Evolutionary conservation across 1,284 basidiomycete species (phyloP).

Genomic region (Cutaneotrichosporon mucoides): DNA sequence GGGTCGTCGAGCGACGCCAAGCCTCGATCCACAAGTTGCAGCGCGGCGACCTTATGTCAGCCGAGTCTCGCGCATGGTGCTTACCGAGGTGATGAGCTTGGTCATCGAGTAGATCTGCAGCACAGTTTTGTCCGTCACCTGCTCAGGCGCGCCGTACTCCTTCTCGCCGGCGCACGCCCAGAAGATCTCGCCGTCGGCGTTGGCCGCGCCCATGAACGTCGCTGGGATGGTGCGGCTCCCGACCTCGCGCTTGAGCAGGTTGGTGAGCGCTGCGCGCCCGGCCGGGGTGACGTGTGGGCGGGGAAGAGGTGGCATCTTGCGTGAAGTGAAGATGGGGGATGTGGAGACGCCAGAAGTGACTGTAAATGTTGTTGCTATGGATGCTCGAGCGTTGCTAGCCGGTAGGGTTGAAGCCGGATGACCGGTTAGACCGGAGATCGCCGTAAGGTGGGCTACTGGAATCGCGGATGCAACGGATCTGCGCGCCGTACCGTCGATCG

Average conservation of each 20-base stretch:
- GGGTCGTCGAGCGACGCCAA: constrained; percentile 29
- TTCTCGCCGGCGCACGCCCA: constrained; percentile 11
- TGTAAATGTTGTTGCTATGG: too few relatives aligned
- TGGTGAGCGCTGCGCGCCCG: constrained; percentile 8
- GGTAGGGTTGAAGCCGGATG: too few relatives aligned
- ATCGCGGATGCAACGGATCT: too few relatives aligned
- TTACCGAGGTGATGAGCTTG: constrained; percentile 36
- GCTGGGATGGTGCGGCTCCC: constrained; percentile 8
- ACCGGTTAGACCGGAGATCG: too few relatives aligned
- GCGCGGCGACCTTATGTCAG: constrained; percentile 26
- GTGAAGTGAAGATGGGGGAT: too few relatives aligned
- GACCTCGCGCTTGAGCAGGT: constrained; percentile 11
- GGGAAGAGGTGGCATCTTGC: not conserved
- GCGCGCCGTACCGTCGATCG: too few relatives aligned
- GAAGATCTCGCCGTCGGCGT: constrained; percentile 17
- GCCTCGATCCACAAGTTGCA: constrained; percentile 38
- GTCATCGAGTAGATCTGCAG: constrained; percentile 36
- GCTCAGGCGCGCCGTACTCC: constrained; percentile 7
- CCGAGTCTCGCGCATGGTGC: constrained; percentile 1
- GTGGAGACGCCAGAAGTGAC: too few relatives aligned
- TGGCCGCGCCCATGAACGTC: constrained; percentile 14
- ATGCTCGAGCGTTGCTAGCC: too few relatives aligned
- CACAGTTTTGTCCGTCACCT: constrained; percentile 6
- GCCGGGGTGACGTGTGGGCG: constrained; percentile 3
- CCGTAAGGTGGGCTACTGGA: too few relatives aligned